These are phyloP conservation scores for Trebouxia sp. DNA, from an alignment of 139 green algal species.

Conservation along the genomic window DNA sequence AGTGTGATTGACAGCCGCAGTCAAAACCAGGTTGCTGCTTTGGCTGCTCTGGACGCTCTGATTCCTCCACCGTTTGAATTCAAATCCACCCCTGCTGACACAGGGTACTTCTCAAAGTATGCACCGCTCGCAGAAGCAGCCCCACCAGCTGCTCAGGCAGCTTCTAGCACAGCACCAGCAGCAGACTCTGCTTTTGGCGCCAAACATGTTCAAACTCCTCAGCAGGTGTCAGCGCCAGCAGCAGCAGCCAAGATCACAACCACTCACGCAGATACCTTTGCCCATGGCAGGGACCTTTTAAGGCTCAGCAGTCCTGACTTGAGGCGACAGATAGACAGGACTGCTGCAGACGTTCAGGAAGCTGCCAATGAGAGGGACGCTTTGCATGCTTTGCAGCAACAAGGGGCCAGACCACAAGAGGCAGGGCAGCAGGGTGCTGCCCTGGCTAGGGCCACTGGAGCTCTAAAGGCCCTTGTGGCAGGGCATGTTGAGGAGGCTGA, in stretches of 20 bases:
- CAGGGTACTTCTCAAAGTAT: neutral
- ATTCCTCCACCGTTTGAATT: constrained; percentile 9
- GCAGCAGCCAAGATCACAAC: neutral
- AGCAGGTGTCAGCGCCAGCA: neutral
- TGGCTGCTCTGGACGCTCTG: neutral
- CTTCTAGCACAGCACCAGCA: neutral
- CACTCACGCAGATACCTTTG: neutral
- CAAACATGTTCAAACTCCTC: neutral
- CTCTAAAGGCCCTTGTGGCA: neutral
- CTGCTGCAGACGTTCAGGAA: constrained; percentile 1
- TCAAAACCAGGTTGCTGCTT: neutral
- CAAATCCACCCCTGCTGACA: neutral
- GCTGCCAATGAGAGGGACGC: neutral
- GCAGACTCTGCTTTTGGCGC: neutral
- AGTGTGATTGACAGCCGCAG: too few relatives aligned
- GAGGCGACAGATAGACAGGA: neutral
- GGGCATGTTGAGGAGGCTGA: neutral
- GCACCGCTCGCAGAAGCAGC: neutral
- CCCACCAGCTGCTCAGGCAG: neutral
- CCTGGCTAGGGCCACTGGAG: neutral
- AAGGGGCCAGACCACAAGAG: too few relatives aligned
- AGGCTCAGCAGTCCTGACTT: neutral
- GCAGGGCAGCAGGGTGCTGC: neutral
- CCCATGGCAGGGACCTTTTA: neutral
- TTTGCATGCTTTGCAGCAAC: too few relatives aligned